Percentiles rank a stretch among this genome's conserved stretches.
These are phyloP conservation scores for Silene conica DNA, from an alignment of 148 eudicot genomes.

Conservation along the genomic window DNA sequence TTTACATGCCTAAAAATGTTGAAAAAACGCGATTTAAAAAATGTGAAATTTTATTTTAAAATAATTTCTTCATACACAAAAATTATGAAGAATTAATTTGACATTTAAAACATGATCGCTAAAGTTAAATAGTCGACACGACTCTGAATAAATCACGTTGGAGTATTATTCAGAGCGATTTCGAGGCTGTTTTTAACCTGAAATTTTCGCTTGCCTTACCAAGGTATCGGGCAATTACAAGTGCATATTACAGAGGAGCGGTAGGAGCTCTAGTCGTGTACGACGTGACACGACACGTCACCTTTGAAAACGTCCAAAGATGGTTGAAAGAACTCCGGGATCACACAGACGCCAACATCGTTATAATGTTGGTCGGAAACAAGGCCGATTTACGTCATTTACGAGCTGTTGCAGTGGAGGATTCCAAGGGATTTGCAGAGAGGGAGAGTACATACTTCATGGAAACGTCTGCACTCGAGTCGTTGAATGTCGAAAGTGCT, in stretches of 20 bases:
- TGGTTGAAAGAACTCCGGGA: constrained; percentile 88
- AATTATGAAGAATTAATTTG: no score
- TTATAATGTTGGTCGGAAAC: constrained; percentile 84
- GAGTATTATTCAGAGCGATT: no score
- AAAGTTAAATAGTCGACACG: no score
- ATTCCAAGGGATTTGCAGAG: constrained; percentile 56
- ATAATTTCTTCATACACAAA: no score
- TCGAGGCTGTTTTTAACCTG: not conserved
- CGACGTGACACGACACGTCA: constrained; percentile 69
- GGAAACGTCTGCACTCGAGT: constrained; percentile 85
- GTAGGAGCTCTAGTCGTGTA: constrained; percentile 83
- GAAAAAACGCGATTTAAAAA: no score
- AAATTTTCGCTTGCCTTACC: no score
- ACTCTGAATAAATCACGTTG: no score
- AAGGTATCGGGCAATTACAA: constrained; percentile 82
- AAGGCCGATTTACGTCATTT: constrained; percentile 82
- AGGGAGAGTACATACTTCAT: constrained; percentile 62
- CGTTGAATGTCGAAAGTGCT: constrained; percentile 74
- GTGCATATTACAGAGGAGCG: constrained; percentile 88
- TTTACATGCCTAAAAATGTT: no score
- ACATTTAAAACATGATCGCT: no score
- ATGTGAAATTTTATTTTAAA: no score
- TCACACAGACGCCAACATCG: constrained; percentile 71
- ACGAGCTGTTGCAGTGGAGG: constrained; percentile 57
- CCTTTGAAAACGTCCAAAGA: constrained; percentile 76